phyloP scores from a whole-genome alignment of 1,284 basidiomycete species.

The Taiwanofungus camphoratus region DNA sequence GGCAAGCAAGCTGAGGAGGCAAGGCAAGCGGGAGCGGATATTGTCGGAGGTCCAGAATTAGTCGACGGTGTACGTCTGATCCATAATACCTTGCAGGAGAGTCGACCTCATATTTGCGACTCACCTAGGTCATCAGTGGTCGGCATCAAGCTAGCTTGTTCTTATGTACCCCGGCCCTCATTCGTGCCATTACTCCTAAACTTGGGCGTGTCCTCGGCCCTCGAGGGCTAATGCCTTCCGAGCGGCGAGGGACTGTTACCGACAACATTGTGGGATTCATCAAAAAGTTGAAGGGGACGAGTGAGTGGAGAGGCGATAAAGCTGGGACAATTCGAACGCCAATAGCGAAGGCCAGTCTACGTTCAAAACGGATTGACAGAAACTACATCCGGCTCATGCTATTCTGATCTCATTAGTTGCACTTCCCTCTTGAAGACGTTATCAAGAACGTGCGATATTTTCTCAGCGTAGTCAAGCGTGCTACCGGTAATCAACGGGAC shows the following conservation, averaged over 20 bases:
- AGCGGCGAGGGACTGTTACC: slow-evolving; percentile 90
- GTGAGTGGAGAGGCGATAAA: slow-evolving; percentile 93
- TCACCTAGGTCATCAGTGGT: slow-evolving; percentile 55
- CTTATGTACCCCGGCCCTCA: slow-evolving; percentile 77
- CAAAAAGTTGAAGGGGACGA: slow-evolving; percentile 71
- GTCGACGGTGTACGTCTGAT: slow-evolving; percentile 62
- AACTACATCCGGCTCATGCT: background rate
- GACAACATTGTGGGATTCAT: slow-evolving; percentile 83
- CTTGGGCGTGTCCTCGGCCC: slow-evolving; percentile 91
- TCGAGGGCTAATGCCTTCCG: slow-evolving; percentile 92
- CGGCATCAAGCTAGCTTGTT: slow-evolving; percentile 75
- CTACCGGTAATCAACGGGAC: slow-evolving; percentile 60
- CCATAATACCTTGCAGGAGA: slow-evolving; percentile 7
- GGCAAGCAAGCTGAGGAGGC: slow-evolving; percentile 74
- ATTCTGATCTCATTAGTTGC: slow-evolving; percentile 41
- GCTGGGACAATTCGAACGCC: slow-evolving; percentile 79
- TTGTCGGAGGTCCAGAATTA: slow-evolving; percentile 83
- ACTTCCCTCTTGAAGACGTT: slow-evolving; percentile 73
- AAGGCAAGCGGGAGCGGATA: slow-evolving; percentile 75
- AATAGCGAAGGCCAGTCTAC: slow-evolving; percentile 54
- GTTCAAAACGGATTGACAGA: background rate
- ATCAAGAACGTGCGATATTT: slow-evolving; percentile 79
- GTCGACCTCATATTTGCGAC: background rate
- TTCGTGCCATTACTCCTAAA: slow-evolving; percentile 73
- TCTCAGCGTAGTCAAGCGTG: slow-evolving; percentile 70